Base-by-base conservation (phyloP, 495 filamentous ascomycete genomes). In the Clavariopsis aquatica region DNA sequence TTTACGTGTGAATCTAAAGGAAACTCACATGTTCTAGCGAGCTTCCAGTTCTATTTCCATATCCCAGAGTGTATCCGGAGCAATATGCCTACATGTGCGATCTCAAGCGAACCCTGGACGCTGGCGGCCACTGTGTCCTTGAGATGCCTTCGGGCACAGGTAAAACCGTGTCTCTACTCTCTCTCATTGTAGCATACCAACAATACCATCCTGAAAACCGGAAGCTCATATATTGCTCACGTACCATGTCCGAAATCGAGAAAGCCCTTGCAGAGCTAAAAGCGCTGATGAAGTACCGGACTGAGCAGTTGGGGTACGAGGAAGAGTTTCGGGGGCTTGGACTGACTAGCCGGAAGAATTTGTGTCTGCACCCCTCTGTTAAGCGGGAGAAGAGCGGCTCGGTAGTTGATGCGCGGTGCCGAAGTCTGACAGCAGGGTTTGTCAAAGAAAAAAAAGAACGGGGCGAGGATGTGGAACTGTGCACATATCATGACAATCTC, bases 71-170 rank as follows among this genome's bases (percentile, higher is more conserved):
- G 72, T 98, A 98, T 75, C 95, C 94, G 80, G 92, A 96, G 74
- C 92, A 96, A 88, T 96, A 96, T 95, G 92, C 85, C 66, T 98
- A 98, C 78, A 99, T 99, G 94, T 93, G 90, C 70, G 95, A 96
- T 80, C 84, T 99, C 76, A 99, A 99, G 76, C 89, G 87, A 75
- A 97, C 93, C 27, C 88, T 99, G 72, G 94, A 98, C 82, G 90
- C 87, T 27, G 89, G 89, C 60, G 95, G 95, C 63, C 91, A 98
- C 79, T 95, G 92, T 77, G 93, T 99, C n/a, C 79, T 99, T 72
- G 94, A 99, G 78, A 99, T 99, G 94, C 94, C 94, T 80, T 99
- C 94, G 57, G 94, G 94, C n/a, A 99, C 94, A 27, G 94, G 94
- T 52, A 99, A 99, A 80, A 99, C 94, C 0, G 89, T 99, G 22